Evolutionary conservation across 345 rosid genomes (phyloP).

Genomic region (Geranium brycei): DNA sequence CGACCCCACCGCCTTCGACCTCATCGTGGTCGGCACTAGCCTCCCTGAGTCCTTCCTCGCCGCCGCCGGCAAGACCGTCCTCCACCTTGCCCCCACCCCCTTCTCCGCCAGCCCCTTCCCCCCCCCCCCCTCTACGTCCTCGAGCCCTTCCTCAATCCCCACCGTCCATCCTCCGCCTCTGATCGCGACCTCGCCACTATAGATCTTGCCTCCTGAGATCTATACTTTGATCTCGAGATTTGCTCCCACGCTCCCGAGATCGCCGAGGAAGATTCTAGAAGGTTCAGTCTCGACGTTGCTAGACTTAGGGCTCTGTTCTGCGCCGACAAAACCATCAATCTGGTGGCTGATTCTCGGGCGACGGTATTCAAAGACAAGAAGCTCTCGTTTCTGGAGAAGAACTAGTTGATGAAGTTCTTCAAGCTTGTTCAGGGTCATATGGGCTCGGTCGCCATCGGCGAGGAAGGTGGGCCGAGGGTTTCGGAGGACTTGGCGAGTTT

Average conservation of each 20-base stretch:
- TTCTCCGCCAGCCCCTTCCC: conserved; percentile 81
- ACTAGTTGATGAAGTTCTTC: conserved; percentile 62
- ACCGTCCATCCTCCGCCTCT: conserved; percentile 4
- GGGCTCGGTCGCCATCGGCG: conserved; percentile 9
- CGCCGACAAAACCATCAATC: conserved; percentile 47
- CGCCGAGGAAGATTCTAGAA: conserved; percentile 21
- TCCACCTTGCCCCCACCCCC: conserved; percentile 77
- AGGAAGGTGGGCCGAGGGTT: conserved; percentile 21
- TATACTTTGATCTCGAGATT: conserved; percentile 55
- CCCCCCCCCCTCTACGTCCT: conserved; percentile 51
- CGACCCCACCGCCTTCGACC: conserved; percentile 62
- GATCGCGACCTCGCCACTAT: conserved; percentile 11
- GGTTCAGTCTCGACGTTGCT: conserved; percentile 46
- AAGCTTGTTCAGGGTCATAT: conserved; percentile 66
- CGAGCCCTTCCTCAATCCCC: conserved; percentile 43
- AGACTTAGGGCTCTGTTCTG: conserved; percentile 71
- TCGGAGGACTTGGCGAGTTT: conserved; percentile 60
- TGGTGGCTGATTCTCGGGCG: conserved; percentile 72
- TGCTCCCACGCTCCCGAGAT: conserved; percentile 28
- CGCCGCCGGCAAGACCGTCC: conserved; percentile 61
- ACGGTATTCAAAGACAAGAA: conserved; percentile 70
- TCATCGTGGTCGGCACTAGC: conserved; percentile 63
- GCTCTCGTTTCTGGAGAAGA: conserved; percentile 54
- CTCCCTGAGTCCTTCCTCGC: conserved; percentile 51
- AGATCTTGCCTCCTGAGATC: conserved; percentile 25